Conservation (phyloP, 495 filamentous ascomycete genomes). For the Hypomontagnella monticulosa region DNA sequence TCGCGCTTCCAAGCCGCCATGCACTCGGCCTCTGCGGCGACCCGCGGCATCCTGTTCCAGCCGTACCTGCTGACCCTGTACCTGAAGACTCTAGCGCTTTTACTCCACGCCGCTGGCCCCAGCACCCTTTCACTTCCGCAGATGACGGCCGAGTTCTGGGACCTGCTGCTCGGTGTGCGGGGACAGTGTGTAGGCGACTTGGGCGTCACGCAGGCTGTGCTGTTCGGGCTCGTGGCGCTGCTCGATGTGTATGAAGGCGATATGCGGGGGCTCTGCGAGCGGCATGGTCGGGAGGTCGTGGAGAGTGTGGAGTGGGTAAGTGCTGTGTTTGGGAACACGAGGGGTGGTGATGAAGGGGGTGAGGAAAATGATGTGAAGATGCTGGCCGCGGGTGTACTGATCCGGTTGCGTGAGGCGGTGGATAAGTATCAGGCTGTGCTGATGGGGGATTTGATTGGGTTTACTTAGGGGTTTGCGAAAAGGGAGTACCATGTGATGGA, state of each 20-base stretch:
- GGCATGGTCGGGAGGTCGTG: conserved; percentile 64
- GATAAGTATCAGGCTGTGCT: conserved; percentile 79
- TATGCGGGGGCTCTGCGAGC: conserved; percentile 74
- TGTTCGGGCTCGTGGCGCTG: conserved; percentile 82
- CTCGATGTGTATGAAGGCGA: conserved; percentile 86
- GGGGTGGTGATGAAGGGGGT: conserved; percentile 56
- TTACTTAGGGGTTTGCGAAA: conserved; percentile 29
- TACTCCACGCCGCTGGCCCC: conserved; percentile 73
- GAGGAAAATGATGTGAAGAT: conserved; percentile 71
- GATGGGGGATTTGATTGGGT: conserved; percentile 68
- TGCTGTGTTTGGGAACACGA: conserved; percentile 51
- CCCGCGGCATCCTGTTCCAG: conserved; percentile 63
- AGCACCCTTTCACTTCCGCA: conserved; percentile 68
- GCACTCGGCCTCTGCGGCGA: conserved; percentile 52
- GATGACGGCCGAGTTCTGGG: conserved; percentile 77
- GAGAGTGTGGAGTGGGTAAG: conserved; percentile 63
- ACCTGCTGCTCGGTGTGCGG: conserved; percentile 63
- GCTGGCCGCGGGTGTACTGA: conserved; percentile 84
- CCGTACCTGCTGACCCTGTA: conserved; percentile 68
- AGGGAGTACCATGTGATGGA: not conserved
- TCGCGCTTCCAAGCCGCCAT: conserved; percentile 66
- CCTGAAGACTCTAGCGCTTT: conserved; percentile 71
- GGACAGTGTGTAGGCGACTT: conserved; percentile 64
- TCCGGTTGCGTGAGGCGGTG: conserved; percentile 79
- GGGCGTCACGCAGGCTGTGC: conserved; percentile 72